phyloP scores from a whole-genome alignment of 805 yeast genomes.

The Priceomyces castillae region DNA sequence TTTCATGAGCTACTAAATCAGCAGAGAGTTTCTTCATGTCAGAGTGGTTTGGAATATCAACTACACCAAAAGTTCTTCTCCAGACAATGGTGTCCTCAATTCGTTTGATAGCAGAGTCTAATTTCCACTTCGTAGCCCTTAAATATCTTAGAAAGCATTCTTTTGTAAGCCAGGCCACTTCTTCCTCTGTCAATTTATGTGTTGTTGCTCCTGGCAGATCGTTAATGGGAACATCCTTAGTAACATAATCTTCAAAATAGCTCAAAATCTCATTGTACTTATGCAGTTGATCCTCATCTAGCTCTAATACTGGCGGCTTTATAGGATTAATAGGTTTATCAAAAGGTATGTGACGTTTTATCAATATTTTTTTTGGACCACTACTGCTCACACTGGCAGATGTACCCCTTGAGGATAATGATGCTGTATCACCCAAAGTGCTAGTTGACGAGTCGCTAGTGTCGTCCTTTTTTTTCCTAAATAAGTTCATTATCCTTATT shows the following conservation, averaged over 20 bases:
- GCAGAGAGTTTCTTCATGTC: slow-evolving; percentile 35
- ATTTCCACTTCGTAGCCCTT: slow-evolving; percentile 52
- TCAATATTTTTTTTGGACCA: slow-evolving; percentile 17
- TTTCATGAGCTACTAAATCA: slow-evolving; percentile 46
- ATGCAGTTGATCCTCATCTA: slow-evolving; percentile 28
- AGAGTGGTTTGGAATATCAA: slow-evolving; percentile 24
- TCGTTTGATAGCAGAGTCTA: slow-evolving; percentile 41
- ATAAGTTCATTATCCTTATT: slow-evolving; percentile 15
- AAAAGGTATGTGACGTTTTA: slow-evolving; percentile 39
- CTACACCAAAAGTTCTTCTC: slow-evolving; percentile 55
- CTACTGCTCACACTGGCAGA: slow-evolving; percentile 7
- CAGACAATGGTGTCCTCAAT: slow-evolving; percentile 48
- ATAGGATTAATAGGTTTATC: slow-evolving; percentile 37
- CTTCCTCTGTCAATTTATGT: slow-evolving; percentile 29
- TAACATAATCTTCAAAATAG: slow-evolving; percentile 27
- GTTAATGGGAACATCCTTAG: slow-evolving; percentile 27
- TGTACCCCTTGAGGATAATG: slow-evolving; percentile 17
- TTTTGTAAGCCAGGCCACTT: slow-evolving; percentile 46
- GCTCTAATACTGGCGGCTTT: slow-evolving; percentile 27
- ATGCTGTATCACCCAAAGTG: slow-evolving; percentile 7
- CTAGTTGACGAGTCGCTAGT: slow-evolving; percentile 3
- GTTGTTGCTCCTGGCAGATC: slow-evolving; percentile 22
- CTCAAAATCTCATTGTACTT: slow-evolving; percentile 28
- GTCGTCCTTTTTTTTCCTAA: slow-evolving; percentile 13
- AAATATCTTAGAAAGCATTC: slow-evolving; percentile 53